Percentiles rank a stretch among this genome's conserved stretches.
Conservation (phyloP, 139 green algal species). For the Gonium pectorale region DNA sequence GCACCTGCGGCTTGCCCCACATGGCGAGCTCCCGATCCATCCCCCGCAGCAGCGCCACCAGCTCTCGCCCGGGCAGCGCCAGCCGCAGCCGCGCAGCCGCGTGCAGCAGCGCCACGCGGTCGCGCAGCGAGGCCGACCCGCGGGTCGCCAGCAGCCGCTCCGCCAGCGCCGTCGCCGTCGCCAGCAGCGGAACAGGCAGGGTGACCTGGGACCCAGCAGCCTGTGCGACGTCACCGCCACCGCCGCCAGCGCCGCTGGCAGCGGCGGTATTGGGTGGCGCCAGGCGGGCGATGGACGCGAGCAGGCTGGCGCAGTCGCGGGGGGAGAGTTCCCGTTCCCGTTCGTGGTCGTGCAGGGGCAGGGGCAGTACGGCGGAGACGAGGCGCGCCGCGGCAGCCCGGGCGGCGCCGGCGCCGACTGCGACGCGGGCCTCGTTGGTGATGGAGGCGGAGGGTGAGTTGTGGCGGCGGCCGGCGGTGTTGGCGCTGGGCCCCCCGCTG, state of each 20-base stretch:
- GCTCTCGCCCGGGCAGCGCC: neutral
- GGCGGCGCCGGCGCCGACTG: no score
- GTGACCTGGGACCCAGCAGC: no score
- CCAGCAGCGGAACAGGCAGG: no score
- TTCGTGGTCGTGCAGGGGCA: neutral
- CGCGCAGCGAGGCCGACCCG: neutral
- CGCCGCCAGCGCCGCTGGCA: no score
- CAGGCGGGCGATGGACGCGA: neutral
- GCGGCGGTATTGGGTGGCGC: neutral
- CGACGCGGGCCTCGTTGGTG: no score
- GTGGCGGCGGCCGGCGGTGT: neutral
- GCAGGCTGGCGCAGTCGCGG: slow-evolving; percentile 15
- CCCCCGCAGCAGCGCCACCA: neutral
- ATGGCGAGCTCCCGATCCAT: slow-evolving; percentile 5
- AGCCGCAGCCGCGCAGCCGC: neutral
- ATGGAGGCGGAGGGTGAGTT: neutral
- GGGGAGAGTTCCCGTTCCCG: neutral
- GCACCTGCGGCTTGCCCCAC: slow-evolving; percentile 24
- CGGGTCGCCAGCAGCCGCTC: neutral
- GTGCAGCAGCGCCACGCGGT: slow-evolving; percentile 11
- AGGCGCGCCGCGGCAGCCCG: neutral
- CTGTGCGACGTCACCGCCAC: no score
- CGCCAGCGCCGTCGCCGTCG: neutral
- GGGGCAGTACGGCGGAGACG: neutral
- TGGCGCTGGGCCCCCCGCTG: neutral